Conservation (phyloP, 176 grass and related monocot species). For the Oryza officinalis region DNA sequence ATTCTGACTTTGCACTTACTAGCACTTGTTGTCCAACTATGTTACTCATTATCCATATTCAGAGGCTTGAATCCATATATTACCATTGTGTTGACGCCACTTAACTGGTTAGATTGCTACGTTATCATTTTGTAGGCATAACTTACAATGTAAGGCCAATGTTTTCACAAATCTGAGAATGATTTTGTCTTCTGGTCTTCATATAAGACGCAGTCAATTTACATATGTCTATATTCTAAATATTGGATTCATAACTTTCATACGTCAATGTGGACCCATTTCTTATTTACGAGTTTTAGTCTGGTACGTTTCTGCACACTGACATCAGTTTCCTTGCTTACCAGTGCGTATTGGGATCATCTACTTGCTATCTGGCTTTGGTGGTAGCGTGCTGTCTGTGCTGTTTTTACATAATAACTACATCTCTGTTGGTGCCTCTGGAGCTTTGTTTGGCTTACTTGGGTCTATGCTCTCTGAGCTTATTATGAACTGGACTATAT, state of each 20-base stretch:
- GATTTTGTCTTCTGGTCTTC: neutral
- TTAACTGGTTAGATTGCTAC: neutral
- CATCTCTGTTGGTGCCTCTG: constrained; percentile 86
- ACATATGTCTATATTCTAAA: neutral
- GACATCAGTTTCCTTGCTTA: constrained; percentile 20
- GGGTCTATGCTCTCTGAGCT: constrained; percentile 98
- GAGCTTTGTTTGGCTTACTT: constrained; percentile 91
- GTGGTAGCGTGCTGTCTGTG: constrained; percentile 72
- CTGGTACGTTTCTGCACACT: neutral
- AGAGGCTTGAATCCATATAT: neutral
- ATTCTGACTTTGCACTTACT: neutral
- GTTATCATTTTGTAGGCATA: neutral
- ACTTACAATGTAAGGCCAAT: neutral
- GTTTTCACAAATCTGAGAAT: neutral
- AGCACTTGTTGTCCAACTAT: constrained; percentile 6
- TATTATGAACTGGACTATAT: constrained; percentile 94
- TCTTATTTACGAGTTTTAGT: neutral
- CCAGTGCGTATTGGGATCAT: constrained; percentile 78
- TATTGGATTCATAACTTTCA: neutral
- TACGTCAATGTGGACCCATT: neutral
- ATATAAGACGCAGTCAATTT: neutral
- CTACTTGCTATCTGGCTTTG: constrained; percentile 85
- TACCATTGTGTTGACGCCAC: neutral
- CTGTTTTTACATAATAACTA: constrained; percentile 60
- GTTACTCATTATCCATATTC: neutral